Evolutionary conservation across 2,329 filamentous ascomycete genomes (phyloP), one percentile per base, ranked within the genome.

Genomic region (Uncinocarpus reesii): DNA sequence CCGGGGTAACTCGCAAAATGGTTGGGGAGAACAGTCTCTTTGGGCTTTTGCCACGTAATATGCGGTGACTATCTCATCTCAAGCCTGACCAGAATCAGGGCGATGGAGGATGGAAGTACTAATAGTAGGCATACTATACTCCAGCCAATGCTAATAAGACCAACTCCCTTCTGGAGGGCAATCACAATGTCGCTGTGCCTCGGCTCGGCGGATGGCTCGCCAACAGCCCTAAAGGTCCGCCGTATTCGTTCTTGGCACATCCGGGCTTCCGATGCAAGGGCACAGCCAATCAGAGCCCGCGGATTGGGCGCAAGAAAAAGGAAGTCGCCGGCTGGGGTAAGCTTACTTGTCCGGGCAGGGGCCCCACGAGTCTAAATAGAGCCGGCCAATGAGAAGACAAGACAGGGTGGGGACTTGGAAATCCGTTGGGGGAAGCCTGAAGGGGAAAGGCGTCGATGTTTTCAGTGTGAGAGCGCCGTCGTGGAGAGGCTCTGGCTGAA

Each of bases 351-450:
- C 18, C n/a, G 21, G 10, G 26, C 45, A 47, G 24, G 24, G 20
- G 40, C 13, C 21, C 46, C 46, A 48, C 46, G 38, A 48, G 46
- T 18, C 13, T 42, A 48, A 48, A 28, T 47, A 5, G n/a, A 35
- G 16, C 11, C 20, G 21, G 20, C 46, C 37, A 48, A 48, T 48
- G 7, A 23, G 28, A n/a, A 13, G 20, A 7, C 7, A 10, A 10
- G 15, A 10, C 1, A 26, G 11, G 4, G 21, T 24, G n/a, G 35
- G 34, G 16, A 24, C n/a, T 29, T 29, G 15, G 20, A 32, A 42
- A 20, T 48, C 38, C 37, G 46, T 48, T 48, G 46, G 46, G 34
- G 46, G 46, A 48, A 48, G 40, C 37, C 29, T 28, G 23, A 28
- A 37, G 13, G 21, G 3, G 7, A 28, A 28, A 6, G 6, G 5